Evolutionary conservation across 345 rosid genomes (phyloP), one percentile per base, ranked within the genome.

Genomic region (Pseudoturritis turrita): DNA sequence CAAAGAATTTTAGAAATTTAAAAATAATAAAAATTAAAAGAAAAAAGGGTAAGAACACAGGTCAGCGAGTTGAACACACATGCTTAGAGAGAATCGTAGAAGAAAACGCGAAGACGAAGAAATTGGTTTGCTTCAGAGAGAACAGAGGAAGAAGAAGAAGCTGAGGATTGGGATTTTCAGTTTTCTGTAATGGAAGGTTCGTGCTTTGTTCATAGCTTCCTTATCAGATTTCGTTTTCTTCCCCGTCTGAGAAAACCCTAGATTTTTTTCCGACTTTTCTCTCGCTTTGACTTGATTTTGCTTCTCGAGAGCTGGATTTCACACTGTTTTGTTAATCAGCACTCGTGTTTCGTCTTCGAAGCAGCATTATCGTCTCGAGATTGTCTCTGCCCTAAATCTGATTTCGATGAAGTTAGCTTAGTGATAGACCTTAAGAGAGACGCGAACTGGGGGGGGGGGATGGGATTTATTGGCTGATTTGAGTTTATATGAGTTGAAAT

Each of bases 1-100:
- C 79, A 40, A 75, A 75, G 64, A 53, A 62, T 76, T 37, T 76
- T 8, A 28, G 7, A 14, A 53, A 25, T 65, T 11, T 10, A 0
- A 49, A 66, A 51, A 8, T 14, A 53, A 66, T 62, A 55, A 37
- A 51, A 12, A 23, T 15, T 0, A 26, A 0, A 23, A 50, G 33
- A 69, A 23, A 50, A 41, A 69, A 54, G 28, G 53, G 65, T 62
- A 53, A 63, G 64, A 55, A 55, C 61, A 70, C 66, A 70, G 79
- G 79, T 76, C 76, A 76, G 79, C 79, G 72, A 55, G 7, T 63
- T 65, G 75, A 65, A 76, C 79, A 76, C 79, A 61, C 69, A 50
- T 5, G 53, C 65, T 52, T 45, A 6, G 23, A 9, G 45, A 52
- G 70, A 76, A 46, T 68, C 74, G 28, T 39, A 37, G 47, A 21